phyloP scores from a whole-genome alignment of 2,329 filamentous ascomycete species.

The Apiospora sp. region DNA sequence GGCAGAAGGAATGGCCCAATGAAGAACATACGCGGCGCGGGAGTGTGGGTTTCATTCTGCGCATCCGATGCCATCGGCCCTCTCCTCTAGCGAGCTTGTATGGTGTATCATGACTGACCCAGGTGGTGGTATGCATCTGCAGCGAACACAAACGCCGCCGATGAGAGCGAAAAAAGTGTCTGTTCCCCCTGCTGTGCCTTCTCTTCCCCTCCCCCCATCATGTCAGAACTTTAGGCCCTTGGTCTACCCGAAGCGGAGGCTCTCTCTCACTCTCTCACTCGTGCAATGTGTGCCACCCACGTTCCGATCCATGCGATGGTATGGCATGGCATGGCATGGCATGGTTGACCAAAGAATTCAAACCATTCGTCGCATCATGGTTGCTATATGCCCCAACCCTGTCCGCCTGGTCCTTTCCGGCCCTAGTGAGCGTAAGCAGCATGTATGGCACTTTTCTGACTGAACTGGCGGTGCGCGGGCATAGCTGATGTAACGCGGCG shows the following conservation, averaged over 20 bases:
- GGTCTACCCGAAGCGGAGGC: not conserved
- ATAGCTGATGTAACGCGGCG: constrained; percentile 3
- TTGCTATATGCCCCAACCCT: not conserved
- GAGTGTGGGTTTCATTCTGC: not conserved
- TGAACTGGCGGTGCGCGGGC: not conserved
- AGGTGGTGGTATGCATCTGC: not conserved
- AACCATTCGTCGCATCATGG: not conserved
- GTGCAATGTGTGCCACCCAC: not conserved
- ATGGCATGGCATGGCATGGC: not conserved
- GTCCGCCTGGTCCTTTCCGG: not conserved
- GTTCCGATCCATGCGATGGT: not conserved
- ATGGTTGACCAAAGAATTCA: not conserved
- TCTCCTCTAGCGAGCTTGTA: not conserved
- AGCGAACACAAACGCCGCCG: not conserved
- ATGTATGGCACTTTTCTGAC: not conserved
- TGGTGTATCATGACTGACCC: not conserved
- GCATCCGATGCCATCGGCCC: not conserved
- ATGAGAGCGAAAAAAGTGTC: not conserved
- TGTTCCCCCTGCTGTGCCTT: not conserved
- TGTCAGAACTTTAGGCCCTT: not conserved
- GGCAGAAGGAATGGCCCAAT: not conserved
- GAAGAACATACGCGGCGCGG: not conserved
- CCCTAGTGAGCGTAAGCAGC: not conserved
- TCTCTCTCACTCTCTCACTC: not conserved
- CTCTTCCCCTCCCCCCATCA: not conserved